These are phyloP conservation scores for Hemisphaericaspora xylofermentans DNA, from an alignment of 1,139 yeast species.

Conservation along the genomic window DNA sequence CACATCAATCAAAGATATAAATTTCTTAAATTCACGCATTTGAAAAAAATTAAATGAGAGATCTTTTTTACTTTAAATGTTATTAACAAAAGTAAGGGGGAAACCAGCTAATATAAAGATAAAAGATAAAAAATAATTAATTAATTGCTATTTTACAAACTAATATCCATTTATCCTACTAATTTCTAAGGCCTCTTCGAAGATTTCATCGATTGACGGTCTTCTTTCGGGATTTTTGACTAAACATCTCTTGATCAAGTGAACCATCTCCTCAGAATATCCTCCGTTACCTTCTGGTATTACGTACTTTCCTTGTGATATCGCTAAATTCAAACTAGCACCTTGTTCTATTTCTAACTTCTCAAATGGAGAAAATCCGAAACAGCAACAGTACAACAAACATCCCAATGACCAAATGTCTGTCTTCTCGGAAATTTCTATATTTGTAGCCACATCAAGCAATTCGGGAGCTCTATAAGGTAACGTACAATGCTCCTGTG, in stretches of 20 bases:
- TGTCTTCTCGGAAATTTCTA: constrained; percentile 63
- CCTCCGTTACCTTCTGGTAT: constrained; percentile 50
- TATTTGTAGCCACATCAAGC: constrained; percentile 68
- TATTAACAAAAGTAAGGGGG: no score
- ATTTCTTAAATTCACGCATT: no score
- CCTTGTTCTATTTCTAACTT: constrained; percentile 78
- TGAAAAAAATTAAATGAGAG: no score
- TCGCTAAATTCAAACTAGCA: constrained; percentile 77
- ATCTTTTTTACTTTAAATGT: no score
- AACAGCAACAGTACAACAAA: constrained; percentile 71
- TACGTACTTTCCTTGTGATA: constrained; percentile 64
- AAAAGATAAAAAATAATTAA: neutral
- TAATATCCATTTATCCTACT: constrained; percentile 13
- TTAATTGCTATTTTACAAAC: neutral
- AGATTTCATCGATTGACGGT: constrained; percentile 60
- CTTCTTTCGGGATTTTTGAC: constrained; percentile 57
- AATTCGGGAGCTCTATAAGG: constrained; percentile 92
- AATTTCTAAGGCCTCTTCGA: constrained; percentile 45
- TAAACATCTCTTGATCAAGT: constrained; percentile 59
- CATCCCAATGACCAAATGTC: constrained; percentile 95
- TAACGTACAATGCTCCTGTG: constrained; percentile 82
- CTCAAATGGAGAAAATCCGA: constrained; percentile 84
- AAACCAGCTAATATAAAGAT: neutral
- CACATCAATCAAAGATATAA: no score
- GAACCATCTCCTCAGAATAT: constrained; percentile 57